Evolutionary conservation across 2,329 filamentous ascomycete genomes (phyloP), one percentile per base, ranked within the genome.

Genomic region (Zasmidium angulare): DNA sequence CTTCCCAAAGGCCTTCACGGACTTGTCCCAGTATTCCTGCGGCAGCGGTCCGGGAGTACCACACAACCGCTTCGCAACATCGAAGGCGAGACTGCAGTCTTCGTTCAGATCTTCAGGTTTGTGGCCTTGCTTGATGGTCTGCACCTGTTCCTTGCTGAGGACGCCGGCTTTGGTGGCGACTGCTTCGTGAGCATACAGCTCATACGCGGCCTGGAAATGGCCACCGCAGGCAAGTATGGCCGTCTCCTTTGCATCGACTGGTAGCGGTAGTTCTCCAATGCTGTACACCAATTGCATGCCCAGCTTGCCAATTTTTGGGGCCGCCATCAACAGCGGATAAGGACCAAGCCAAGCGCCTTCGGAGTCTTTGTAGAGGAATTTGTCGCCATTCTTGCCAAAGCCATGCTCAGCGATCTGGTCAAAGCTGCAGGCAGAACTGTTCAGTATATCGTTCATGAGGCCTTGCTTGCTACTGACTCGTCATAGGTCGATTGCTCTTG

Each of bases 201-300:
- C 67, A 47, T 67, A 69, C 17, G 24, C 59, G 1, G 67, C 62
- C 29, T 66, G 51, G 58, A 61, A 69, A 17, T 62, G 50, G 23
- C 63, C 60, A 3, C 67, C 66, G 23, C 57, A 59, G 20, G 65
- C 60, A 22, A 70, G 59, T 9, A 69, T 69, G 10, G 65, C 66
- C 10, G 62, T 63, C 52, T 69, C 66, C 23, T 61, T 62, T 1
- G 59, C 68, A 22, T 68, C 64, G 1, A 43, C 17, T 0, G 67
- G 66, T 17, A 70, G 43, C 1, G 59, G 43, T 6, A 68, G 59
- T 17, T 56, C 49, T 19, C 29, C 61, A 17, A 68, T 21, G 36
- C 50, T 54, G 23, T 57, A 59, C 4, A 62, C 52, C 40, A 66
- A 52, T 17, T 65, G 56, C 50, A 63, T 61, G 29, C 56, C 52